Base-by-base conservation (phyloP, 257 asterid species). In the Mitragyna speciosa region DNA sequence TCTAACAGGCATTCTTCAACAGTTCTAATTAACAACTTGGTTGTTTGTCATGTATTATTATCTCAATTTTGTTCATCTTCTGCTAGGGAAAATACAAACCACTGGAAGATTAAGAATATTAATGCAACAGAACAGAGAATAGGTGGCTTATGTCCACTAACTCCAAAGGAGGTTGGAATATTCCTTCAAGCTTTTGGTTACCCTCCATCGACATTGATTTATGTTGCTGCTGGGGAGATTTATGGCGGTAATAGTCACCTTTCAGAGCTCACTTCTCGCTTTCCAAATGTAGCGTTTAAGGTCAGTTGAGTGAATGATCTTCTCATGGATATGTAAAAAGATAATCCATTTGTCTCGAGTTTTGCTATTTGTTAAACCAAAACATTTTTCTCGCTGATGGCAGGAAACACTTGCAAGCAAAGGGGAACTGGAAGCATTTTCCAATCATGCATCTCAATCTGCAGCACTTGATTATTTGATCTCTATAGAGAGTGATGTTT, bases 141-240 rank as follows among this genome's bases (percentile, higher is more conserved):
- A 39, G 90, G 88, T 75, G 98, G 99, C 76, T 88, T 91, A 65
- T 95, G 99, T 83, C 99, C 99, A 48, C 86, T 95, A 82, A 95
- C 98, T 45, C 99, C 99, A 72, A 93, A 92, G 88, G 99, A 95
- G 83, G 97, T 93, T 51, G 98, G 98, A 64, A 75, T 91, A 78
- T 91, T 95, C 92, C 97, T 95, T 83, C 88, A 90, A 73, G 96
- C 97, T 82, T 91, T 91, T 78, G 98, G 97, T 82, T 95, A 89
- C 84, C 94, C 95, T 76, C 80, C 87, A 6, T 91, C 97, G 64
- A 91, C 97, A 72, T 82, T 90, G 85, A 88, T 95, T 76, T 95
- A 95, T 86, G 79, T 95, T 84, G 99, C 99, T 78, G 97, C 98
- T 61, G 99, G 99, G 63, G 93, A 92, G 87, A 92, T 93, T 77